Conservation (phyloP, 306 rosid genomes). For the Sechiopsis laciniata region DNA sequence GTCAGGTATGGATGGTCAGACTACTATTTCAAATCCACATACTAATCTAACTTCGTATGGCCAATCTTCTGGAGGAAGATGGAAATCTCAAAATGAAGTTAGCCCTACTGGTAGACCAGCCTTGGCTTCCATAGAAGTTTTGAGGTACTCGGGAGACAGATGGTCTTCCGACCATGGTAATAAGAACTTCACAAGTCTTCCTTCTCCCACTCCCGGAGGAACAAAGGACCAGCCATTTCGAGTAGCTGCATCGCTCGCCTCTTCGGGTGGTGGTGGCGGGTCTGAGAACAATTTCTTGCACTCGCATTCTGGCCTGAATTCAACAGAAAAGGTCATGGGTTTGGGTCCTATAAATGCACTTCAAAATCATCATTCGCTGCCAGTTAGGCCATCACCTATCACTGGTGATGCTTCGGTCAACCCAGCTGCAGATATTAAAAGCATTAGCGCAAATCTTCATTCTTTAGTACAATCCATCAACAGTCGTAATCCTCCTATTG, state of each 20-base stretch:
- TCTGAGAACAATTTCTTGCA: constrained; percentile 19
- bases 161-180: constrained; percentile 44
- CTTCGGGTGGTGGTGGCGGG: constrained; percentile 31
- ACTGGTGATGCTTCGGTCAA: constrained; percentile 28
- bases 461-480: constrained; percentile 42
- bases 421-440: constrained; percentile 43
- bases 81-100: constrained; percentile 44
- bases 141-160: constrained; percentile 49
- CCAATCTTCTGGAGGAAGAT: constrained; percentile 46
- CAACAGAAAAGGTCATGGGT: constrained; percentile 16
- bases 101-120: constrained; percentile 40
- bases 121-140: constrained; percentile 50
- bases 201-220: constrained; percentile 71
- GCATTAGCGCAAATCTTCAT: constrained; percentile 54
- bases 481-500: constrained; percentile 38
- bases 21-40: constrained; percentile 33
- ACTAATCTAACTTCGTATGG: constrained; percentile 32
- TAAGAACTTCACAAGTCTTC: constrained; percentile 67
- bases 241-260: constrained; percentile 34
- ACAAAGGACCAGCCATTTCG: constrained; percentile 46
- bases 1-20: constrained; percentile 47
- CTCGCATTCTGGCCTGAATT: too few relatives aligned
- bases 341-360: constrained; percentile 32
- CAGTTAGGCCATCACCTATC: constrained; percentile 31
- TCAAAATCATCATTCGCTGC: constrained; percentile 48